Conservation (phyloP, 768 basidiomycete species). For the Trichaptum fuscoviolaceum region DNA sequence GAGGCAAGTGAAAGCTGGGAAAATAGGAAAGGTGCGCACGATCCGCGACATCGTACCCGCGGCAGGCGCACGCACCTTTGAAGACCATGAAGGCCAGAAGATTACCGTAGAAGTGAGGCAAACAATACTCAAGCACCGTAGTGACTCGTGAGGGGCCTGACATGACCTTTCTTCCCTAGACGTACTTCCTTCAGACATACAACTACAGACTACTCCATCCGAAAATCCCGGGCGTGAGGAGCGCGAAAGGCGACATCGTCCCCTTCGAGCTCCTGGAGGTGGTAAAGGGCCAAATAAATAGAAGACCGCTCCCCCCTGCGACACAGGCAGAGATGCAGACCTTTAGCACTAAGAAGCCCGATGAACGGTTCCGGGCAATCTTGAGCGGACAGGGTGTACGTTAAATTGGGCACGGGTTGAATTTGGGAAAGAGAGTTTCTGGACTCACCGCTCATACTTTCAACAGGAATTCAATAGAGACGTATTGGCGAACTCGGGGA, state of each 20-base stretch:
- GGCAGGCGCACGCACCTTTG: slow-evolving; percentile 37
- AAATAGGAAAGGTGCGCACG: slow-evolving; percentile 23
- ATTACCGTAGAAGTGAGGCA: slow-evolving; percentile 35
- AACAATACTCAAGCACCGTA: slow-evolving; percentile 4
- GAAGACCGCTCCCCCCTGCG: slow-evolving; percentile 36
- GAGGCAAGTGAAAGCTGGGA: slow-evolving; percentile 20
- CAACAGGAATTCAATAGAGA: slow-evolving; percentile 29
- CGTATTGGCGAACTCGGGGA: slow-evolving; percentile 28
- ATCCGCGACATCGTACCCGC: slow-evolving; percentile 30
- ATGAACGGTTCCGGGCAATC: slow-evolving; percentile 36
- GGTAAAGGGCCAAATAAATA: slow-evolving; percentile 44
- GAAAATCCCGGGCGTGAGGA: slow-evolving; percentile 32
- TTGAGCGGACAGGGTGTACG: slow-evolving; percentile 16
- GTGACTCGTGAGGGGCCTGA: background rate
- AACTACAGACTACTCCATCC: slow-evolving; percentile 31
- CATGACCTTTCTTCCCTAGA: slow-evolving; percentile 24
- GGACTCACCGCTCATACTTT: background rate
- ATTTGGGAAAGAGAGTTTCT: too few species aligned
- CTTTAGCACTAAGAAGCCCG: slow-evolving; percentile 45
- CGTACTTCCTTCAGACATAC: slow-evolving; percentile 33
- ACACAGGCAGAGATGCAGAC: slow-evolving; percentile 34
- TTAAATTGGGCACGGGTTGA: background rate
- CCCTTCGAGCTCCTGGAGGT: slow-evolving; percentile 47
- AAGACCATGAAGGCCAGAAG: slow-evolving; percentile 27
- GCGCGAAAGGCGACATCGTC: slow-evolving; percentile 26